Evolutionary conservation across 345 rosid genomes (phyloP), one percentile per base, ranked within the genome.

Genomic region (Salix koriyanagi): DNA sequence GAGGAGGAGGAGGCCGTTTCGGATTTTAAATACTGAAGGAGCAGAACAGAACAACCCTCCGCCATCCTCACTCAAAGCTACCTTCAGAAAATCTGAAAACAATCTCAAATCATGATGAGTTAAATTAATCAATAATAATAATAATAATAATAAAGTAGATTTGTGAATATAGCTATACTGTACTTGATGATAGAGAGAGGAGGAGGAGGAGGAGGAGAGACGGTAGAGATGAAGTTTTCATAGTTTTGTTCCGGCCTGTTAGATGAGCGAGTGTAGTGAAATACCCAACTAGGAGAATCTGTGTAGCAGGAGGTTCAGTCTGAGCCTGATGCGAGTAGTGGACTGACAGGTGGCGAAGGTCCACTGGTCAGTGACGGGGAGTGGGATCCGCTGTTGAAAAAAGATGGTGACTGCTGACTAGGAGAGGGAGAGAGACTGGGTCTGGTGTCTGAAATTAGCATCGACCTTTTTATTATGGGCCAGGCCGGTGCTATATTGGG

Each of bases 11-110:
- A 42, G 34, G 79, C 77, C 66, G 79, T 78, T n/a, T 79, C 88
- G 15, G 77, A 44, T 67, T 67, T 88, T 82, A 69, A 79, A 15
- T 8, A 80, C 69, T 37, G 90, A 77, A 54, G 94, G 86, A 64
- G 88, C 96, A 67, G 91, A 87, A 80, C 98, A 96, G 83, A 89
- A 91, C 13, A 42, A 42, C 11, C 46, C 46, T 70, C 98, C 93
- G 79, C 79, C 91, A 75, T 85, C 88, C 61, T 83, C 76, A 76
- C 62, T n/a, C 62, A 60, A 73, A 37, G 72, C 87, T 64, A 76
- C 75, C 46, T 79, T 65, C 65, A 80, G 65, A 70, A 88, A 68
- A 83, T 86, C 96, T 90, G 83, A 11, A 11, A 41, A 70, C 65
- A 54, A 76, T 21, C 19, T 7, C 50, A 54, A 69, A 6, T 21